phyloP scores from a whole-genome alignment of 345 rosid species.

The Camelina laxa region DNA sequence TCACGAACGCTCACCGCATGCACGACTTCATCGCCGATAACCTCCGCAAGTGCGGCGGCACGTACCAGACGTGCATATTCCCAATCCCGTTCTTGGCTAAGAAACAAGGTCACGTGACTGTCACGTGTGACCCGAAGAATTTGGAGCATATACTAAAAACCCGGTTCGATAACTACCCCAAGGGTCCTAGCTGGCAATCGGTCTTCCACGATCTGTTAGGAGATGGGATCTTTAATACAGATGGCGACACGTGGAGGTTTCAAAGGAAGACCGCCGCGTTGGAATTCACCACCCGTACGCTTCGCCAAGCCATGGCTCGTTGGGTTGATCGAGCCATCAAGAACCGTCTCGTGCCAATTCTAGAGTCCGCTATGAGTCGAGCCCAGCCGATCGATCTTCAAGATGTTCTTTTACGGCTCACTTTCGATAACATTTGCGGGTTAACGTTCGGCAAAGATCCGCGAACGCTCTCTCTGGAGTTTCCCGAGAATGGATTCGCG shows the following conservation, averaged over 20 bases:
- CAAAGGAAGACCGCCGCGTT: slow-evolving; percentile 90
- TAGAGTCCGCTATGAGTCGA: slow-evolving; percentile 53
- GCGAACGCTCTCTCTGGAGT: slow-evolving; percentile 54
- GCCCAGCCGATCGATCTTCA: slow-evolving; percentile 68
- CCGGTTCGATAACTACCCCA: slow-evolving; percentile 77
- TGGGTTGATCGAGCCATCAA: slow-evolving; percentile 80
- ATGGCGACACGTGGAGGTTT: slow-evolving; percentile 78
- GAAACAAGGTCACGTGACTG: slow-evolving; percentile 79
- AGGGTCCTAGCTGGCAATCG: slow-evolving; percentile 82
- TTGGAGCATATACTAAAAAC: slow-evolving; percentile 71
- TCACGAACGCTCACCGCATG: slow-evolving; percentile 58
- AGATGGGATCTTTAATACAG: slow-evolving; percentile 74
- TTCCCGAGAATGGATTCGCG: slow-evolving; percentile 66
- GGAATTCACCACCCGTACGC: slow-evolving; percentile 74
- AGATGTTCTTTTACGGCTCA: slow-evolving; percentile 70
- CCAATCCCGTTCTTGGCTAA: slow-evolving; percentile 61
- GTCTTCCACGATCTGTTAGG: slow-evolving; percentile 77
- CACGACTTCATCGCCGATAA: slow-evolving; percentile 85
- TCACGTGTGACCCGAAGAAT: slow-evolving; percentile 78
- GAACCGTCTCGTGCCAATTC: slow-evolving; percentile 64
- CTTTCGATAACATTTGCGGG: slow-evolving; percentile 84
- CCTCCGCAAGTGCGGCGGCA: slow-evolving; percentile 69
- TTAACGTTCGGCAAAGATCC: slow-evolving; percentile 82
- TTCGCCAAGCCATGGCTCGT: slow-evolving; percentile 81
- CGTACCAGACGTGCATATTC: slow-evolving; percentile 74